Evolutionary conservation across 768 basidiomycete genomes (phyloP).

Genomic region (Boletus barrowsii): DNA sequence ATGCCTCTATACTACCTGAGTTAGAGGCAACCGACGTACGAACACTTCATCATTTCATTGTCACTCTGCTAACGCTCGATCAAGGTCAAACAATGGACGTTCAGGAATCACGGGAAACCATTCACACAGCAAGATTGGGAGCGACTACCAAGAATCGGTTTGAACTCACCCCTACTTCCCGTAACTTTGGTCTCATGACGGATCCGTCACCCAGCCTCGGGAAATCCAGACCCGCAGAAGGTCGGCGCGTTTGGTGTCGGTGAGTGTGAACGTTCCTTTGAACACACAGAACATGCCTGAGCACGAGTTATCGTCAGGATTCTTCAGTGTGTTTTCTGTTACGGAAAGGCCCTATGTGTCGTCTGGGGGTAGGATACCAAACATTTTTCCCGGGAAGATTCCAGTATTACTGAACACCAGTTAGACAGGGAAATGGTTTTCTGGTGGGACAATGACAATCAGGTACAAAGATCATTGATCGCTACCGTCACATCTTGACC

Average conservation of each 20-base stretch:
- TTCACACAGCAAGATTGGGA: slow-evolving; percentile 20
- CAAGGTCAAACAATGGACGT: not conserved
- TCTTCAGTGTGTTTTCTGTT: slow-evolving; percentile 78
- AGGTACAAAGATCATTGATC: not conserved
- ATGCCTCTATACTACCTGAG: not conserved
- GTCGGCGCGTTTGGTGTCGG: slow-evolving; percentile 1
- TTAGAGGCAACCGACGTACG: not conserved
- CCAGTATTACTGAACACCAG: no score
- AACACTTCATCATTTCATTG: not conserved
- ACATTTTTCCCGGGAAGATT: not conserved
- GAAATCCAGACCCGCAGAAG: not conserved
- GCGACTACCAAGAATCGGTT: not conserved
- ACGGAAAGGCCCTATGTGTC: slow-evolving; percentile 32
- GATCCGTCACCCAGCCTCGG: not conserved
- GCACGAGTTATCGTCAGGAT: slow-evolving; percentile 35
- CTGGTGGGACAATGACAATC: not conserved
- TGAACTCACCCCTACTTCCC: not conserved
- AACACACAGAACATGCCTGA: not conserved
- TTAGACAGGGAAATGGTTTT: not conserved
- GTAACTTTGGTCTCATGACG: not conserved
- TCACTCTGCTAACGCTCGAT: not conserved
- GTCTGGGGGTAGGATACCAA: not conserved
- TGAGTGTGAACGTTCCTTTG: not conserved
- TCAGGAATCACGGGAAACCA: not conserved
- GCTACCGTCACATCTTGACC: not conserved